These are phyloP conservation scores for Ostreobium quekettii DNA, from an alignment of 139 green algal genomes.

Conservation along the genomic window DNA sequence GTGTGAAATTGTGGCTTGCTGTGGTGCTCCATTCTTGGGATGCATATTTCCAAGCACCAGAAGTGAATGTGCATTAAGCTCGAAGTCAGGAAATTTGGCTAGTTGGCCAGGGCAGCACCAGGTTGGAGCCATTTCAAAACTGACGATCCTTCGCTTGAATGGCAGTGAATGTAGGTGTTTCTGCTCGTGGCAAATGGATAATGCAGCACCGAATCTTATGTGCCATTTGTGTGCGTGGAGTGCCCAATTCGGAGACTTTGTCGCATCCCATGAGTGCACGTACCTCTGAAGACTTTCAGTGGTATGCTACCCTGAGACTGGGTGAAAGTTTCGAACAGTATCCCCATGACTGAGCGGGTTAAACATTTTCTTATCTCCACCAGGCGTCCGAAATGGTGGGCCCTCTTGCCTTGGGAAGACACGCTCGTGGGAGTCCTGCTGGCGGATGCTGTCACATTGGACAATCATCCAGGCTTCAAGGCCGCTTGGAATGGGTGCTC, in stretches of 20 bases:
- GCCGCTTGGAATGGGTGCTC: constrained; percentile 47
- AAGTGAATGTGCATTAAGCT: too few species aligned
- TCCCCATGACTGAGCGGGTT: constrained; percentile 7
- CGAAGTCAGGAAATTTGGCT: too few species aligned
- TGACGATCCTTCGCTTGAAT: too few species aligned
- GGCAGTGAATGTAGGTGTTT: too few species aligned
- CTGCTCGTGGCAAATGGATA: too few species aligned
- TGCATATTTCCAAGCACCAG: too few species aligned
- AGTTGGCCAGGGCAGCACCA: too few species aligned
- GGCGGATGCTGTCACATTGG: constrained; percentile 4
- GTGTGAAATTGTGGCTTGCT: background rate
- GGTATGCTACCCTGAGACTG: constrained; percentile 10
- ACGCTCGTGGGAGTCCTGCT: constrained; percentile 47
- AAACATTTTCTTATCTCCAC: too few species aligned
- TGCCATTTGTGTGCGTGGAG: background rate
- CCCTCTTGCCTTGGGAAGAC: constrained; percentile 52
- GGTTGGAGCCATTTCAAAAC: too few species aligned
- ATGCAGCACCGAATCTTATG: background rate
- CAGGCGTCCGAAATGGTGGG: constrained; percentile 27
- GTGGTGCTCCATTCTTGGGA: background rate
- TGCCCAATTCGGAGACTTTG: background rate
- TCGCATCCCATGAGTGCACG: background rate
- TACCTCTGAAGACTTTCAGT: constrained; percentile 15
- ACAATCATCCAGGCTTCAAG: constrained; percentile 40
- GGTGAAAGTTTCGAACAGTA: background rate